These are phyloP conservation scores for Neurospora sp. DNA, from an alignment of 495 filamentous ascomycete genomes.

Conservation along the genomic window DNA sequence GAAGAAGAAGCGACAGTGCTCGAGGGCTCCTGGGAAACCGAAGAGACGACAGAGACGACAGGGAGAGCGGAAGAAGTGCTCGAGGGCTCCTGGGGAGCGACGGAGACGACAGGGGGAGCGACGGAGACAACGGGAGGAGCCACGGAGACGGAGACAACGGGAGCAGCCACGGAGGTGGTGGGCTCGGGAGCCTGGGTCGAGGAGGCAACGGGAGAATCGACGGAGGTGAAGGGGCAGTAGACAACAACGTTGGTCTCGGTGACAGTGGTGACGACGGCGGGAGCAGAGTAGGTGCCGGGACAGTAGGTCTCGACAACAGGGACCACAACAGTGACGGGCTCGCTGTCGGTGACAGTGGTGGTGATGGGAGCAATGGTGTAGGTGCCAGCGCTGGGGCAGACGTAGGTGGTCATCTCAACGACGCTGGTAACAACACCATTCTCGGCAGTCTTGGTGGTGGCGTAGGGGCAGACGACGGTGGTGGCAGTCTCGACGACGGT, in stretches of 20 bases:
- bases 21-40: slow-evolving; percentile 10
- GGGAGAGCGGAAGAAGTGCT: slow-evolving; percentile 9
- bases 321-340: slow-evolving; percentile 49
- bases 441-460: slow-evolving; percentile 48
- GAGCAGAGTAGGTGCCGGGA: slow-evolving; percentile 66
- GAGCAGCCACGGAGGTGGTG: slow-evolving; percentile 16
- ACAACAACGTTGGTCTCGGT: slow-evolving; percentile 59
- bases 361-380: slow-evolving; percentile 71
- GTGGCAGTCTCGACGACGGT: slow-evolving; percentile 62
- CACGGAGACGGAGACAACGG: slow-evolving; percentile 2
- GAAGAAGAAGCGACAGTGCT: slow-evolving; percentile 10
- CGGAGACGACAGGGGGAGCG: not conserved
- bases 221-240: slow-evolving; percentile 58
- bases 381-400: slow-evolving; percentile 69
- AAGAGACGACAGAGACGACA: not conserved
- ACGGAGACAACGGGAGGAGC: slow-evolving; percentile 1
- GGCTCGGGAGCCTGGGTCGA: not conserved
- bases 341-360: slow-evolving; percentile 41
- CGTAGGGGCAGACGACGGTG: slow-evolving; percentile 64
- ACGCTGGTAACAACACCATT: slow-evolving; percentile 58
- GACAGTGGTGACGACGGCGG: slow-evolving; percentile 55
- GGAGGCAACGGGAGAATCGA: slow-evolving; percentile 15
- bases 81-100: slow-evolving; percentile 2
- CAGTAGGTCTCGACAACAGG: slow-evolving; percentile 55
- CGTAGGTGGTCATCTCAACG: slow-evolving; percentile 62